Evolutionary conservation across 2,329 filamentous ascomycete species (phyloP).

Genomic region (Apiospora kogelbergensis): DNA sequence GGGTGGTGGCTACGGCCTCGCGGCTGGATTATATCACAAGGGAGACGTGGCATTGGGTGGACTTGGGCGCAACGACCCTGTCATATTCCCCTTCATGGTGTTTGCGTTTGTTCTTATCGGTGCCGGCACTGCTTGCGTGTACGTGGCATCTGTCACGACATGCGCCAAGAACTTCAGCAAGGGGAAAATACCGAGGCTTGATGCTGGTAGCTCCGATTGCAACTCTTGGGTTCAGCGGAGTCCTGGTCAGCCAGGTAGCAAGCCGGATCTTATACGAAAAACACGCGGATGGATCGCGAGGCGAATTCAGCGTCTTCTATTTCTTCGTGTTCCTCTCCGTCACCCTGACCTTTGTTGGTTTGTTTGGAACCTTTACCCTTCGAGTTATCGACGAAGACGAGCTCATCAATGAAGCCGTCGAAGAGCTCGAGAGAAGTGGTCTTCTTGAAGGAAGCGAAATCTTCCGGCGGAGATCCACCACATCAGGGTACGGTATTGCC

Average conservation of each 20-base stretch:
- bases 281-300: conserved; percentile 59
- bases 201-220: conserved; percentile 90
- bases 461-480: conserved; percentile 57
- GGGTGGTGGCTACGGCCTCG: conserved; percentile 77
- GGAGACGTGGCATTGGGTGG: conserved; percentile 34
- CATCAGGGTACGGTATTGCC: conserved; percentile 63
- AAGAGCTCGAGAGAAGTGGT: conserved; percentile 87
- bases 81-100: conserved; percentile 82
- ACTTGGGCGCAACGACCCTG: conserved; percentile 45
- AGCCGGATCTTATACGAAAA: conserved; percentile 74
- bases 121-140: conserved; percentile 83
- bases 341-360: conserved; percentile 68
- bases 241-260: conserved; percentile 92
- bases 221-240: conserved; percentile 87
- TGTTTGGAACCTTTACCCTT: conserved; percentile 73
- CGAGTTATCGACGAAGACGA: conserved; percentile 81
- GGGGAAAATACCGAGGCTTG: conserved; percentile 82
- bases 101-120: conserved; percentile 82
- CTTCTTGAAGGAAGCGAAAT: conserved; percentile 74
- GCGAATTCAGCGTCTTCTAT: conserved; percentile 72
- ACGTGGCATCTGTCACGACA: conserved; percentile 86
- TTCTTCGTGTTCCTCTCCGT: conserved; percentile 86
- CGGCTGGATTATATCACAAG: conserved; percentile 71
- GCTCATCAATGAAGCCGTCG: conserved; percentile 85
- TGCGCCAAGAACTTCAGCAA: conserved; percentile 98